Evolutionary conservation across 2,329 filamentous ascomycete species (phyloP).

Genomic region (Claviceps purpurea): DNA sequence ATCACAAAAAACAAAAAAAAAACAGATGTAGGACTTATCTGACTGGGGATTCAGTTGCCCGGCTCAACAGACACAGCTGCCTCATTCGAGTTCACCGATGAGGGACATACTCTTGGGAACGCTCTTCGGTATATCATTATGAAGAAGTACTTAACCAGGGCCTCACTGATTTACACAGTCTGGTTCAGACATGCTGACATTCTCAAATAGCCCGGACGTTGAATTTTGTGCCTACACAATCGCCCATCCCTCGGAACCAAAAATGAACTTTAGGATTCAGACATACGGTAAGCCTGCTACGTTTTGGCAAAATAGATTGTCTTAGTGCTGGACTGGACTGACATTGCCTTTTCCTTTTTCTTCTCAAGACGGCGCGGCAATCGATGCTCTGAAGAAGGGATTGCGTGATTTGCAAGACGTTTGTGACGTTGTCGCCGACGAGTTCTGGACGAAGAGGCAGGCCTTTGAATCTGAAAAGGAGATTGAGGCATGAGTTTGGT

Average conservation of each 20-base stretch:
- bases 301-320: constrained; percentile 6
- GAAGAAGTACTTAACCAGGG: constrained; percentile 64
- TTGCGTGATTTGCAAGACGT: constrained; percentile 78
- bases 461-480: constrained; percentile 21
- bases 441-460: constrained; percentile 53
- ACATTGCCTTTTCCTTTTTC: neutral
- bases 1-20: neutral
- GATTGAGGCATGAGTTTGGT: constrained; percentile 16
- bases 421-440: constrained; percentile 86
- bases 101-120: constrained; percentile 93
- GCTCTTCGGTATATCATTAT: constrained; percentile 90
- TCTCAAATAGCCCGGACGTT: constrained; percentile 60
- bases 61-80: constrained; percentile 79
- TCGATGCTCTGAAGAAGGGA: constrained; percentile 81
- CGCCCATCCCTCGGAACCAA: constrained; percentile 85
- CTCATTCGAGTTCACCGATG: constrained; percentile 85
- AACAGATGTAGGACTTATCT: neutral
- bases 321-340: constrained; percentile 1
- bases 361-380: constrained; percentile 57
- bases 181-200: constrained; percentile 3
- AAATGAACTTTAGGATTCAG: constrained; percentile 96
- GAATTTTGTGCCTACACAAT: constrained; percentile 98
- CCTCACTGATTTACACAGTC: neutral
- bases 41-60: constrained; percentile 46
- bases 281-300: constrained; percentile 61